phyloP scores from a whole-genome alignment of 768 basidiomycete genomes.

The Galerina marginata region DNA sequence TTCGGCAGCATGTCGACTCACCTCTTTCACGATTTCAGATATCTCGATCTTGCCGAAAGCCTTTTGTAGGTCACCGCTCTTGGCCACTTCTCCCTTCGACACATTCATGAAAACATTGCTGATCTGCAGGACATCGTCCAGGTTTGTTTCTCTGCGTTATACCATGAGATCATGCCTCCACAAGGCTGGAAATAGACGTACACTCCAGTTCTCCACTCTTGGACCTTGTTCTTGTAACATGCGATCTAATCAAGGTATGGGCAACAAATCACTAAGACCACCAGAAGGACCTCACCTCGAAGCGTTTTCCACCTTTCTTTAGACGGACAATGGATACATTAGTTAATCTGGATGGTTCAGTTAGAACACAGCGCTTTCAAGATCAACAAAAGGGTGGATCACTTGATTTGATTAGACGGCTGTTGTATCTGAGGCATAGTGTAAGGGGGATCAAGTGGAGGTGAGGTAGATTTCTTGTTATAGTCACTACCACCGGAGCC shows the following conservation, averaged over 20 bases:
- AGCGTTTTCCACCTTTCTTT: conserved; percentile 97
- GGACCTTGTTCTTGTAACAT: conserved; percentile 99
- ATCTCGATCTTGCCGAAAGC: conserved; percentile 83
- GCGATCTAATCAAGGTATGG: conserved; percentile 65
- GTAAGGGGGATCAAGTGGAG: background rate
- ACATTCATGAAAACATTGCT: conserved; percentile 96
- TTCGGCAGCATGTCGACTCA: conserved; percentile 29
- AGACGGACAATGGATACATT: conserved; percentile 96
- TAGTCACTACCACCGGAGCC: conserved; percentile 8
- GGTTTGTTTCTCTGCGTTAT: conserved; percentile 75
- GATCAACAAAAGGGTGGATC: background rate
- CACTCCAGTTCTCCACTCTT: conserved; percentile 94
- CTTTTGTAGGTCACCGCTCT: conserved; percentile 88
- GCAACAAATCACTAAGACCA: background rate
- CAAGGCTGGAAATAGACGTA: conserved; percentile 41
- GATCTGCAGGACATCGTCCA: conserved; percentile 97
- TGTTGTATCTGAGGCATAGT: conserved; percentile 70
- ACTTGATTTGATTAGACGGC: conserved; percentile 93
- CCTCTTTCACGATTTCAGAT: conserved; percentile 81
- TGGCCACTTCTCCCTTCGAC: conserved; percentile 93
- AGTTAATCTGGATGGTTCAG: conserved; percentile 67
- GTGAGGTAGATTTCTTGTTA: background rate
- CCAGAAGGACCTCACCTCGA: conserved; percentile 65
- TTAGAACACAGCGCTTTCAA: conserved; percentile 9
- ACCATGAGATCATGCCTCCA: background rate